Percentiles rank a stretch among this genome's conserved stretches.
Evolutionary conservation across 2,329 filamentous ascomycete species (phyloP).

Genomic region (Kalmusia sp.): DNA sequence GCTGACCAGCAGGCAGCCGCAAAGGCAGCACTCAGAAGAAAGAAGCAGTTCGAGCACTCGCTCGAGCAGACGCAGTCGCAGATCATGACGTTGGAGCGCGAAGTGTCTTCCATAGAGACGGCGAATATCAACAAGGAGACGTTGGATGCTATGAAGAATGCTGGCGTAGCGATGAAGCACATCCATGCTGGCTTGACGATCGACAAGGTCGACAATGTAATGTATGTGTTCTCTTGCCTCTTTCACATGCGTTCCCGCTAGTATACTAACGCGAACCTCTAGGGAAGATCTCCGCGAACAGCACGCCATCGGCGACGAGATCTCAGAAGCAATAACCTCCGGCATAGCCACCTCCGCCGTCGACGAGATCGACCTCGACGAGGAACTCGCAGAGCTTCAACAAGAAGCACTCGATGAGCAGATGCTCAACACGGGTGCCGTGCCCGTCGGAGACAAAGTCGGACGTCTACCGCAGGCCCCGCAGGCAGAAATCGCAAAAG

Average conservation of each 20-base stretch:
- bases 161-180: slow-evolving; percentile 86
- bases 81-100: slow-evolving; percentile 90
- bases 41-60: slow-evolving; percentile 92
- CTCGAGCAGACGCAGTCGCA: slow-evolving; percentile 90
- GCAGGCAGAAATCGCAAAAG: slow-evolving; percentile 63
- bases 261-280: slow-evolving; percentile 17
- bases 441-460: slow-evolving; percentile 81
- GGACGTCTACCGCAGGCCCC: slow-evolving; percentile 77
- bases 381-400: slow-evolving; percentile 84
- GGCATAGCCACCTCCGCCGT: slow-evolving; percentile 71
- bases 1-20: slow-evolving; percentile 67
- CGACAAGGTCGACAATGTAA: slow-evolving; percentile 93
- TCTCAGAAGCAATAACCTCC: slow-evolving; percentile 81
- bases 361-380: slow-evolving; percentile 87
- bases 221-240: slow-evolving; percentile 67
- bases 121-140: slow-evolving; percentile 99
- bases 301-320: slow-evolving; percentile 92
- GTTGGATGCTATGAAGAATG: slow-evolving; percentile 89
- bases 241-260: slow-evolving; percentile 1
- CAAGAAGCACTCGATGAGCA: slow-evolving; percentile 92
- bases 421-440: slow-evolving; percentile 87
- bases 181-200: slow-evolving; percentile 92
- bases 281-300: slow-evolving; percentile 93
- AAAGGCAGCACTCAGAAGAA: slow-evolving; percentile 86
- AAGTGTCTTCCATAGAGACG: slow-evolving; percentile 96